These are phyloP conservation scores for Inga oerstediana DNA, from an alignment of 306 rosid species.

Conservation along the genomic window DNA sequence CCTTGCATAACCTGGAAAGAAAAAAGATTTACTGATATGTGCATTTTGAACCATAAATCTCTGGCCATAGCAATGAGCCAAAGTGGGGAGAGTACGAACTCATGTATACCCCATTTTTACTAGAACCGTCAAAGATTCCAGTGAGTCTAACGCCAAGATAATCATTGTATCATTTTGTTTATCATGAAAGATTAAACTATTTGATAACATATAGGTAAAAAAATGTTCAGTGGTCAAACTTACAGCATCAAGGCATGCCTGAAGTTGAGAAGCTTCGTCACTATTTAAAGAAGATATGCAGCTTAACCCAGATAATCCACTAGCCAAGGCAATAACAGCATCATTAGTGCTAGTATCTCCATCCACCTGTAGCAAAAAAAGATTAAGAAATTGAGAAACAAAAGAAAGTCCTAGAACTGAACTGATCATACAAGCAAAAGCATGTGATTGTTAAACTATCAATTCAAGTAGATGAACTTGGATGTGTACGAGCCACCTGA, in stretches of 20 bases:
- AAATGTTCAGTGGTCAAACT: slow-evolving; percentile 30
- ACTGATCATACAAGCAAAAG: slow-evolving; percentile 5
- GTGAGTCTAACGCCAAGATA: not conserved
- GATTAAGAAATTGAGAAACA: slow-evolving; percentile 8
- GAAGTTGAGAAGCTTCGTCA: slow-evolving; percentile 74
- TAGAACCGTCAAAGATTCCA: slow-evolving; percentile 15
- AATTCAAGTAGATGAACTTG: not conserved
- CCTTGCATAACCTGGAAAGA: slow-evolving; percentile 91
- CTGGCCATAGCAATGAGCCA: slow-evolving; percentile 7
- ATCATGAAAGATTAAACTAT: slow-evolving; percentile 16
- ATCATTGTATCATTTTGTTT: not conserved
- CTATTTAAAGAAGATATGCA: slow-evolving; percentile 64
- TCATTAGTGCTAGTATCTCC: slow-evolving; percentile 99
- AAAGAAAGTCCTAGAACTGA: slow-evolving; percentile 15
- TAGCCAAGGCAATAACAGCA: slow-evolving; percentile 89
- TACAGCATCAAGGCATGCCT: slow-evolving; percentile 85
- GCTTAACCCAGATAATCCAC: slow-evolving; percentile 78
- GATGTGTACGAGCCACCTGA: not conserved
- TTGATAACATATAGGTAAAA: slow-evolving; percentile 3
- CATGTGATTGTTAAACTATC: not conserved
- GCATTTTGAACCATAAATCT: slow-evolving; percentile 19
- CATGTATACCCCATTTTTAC: slow-evolving; percentile 24
- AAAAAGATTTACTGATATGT: slow-evolving; percentile 3
- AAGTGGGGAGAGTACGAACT: slow-evolving; percentile 12
- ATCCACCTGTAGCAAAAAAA: slow-evolving; percentile 68